These are phyloP conservation scores for Avicennia marina DNA, from an alignment of 257 asterid genomes.

Conservation along the genomic window DNA sequence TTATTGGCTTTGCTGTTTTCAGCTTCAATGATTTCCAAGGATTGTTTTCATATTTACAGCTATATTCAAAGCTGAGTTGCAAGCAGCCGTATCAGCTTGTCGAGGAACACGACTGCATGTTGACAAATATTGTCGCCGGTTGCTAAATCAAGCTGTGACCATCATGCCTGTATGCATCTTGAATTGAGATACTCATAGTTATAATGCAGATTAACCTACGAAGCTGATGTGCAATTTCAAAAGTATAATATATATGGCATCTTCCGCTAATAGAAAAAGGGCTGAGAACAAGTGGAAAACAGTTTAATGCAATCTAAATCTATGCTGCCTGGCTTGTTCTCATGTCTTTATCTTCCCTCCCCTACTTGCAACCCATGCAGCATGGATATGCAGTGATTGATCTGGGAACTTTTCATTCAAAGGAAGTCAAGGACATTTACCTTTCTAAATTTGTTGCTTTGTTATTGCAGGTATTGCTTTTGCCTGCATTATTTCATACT, in stretches of 20 bases:
- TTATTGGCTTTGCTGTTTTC: not conserved
- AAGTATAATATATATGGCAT: not conserved
- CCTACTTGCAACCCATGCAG: slow-evolving; percentile 34
- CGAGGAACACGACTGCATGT: slow-evolving; percentile 66
- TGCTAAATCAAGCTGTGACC: slow-evolving; percentile 53
- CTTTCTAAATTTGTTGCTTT: slow-evolving; percentile 55
- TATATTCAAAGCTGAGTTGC: slow-evolving; percentile 63
- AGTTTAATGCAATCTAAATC: not conserved
- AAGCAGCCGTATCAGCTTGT: slow-evolving; percentile 62
- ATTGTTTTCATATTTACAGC: slow-evolving; percentile 35
- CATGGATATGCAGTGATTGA: slow-evolving; percentile 78
- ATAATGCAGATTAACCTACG: not conserved
- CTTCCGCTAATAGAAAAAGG: slow-evolving; percentile 6
- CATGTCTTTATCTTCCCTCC: slow-evolving; percentile 13
- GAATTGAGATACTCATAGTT: slow-evolving; percentile 8
- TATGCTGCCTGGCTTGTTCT: not conserved
- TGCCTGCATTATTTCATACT: slow-evolving; percentile 7
- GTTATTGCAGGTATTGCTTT: slow-evolving; percentile 69
- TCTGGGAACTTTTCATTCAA: slow-evolving; percentile 38
- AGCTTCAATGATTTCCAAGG: slow-evolving; percentile 9
- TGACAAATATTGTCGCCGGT: slow-evolving; percentile 41
- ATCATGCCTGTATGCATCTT: slow-evolving; percentile 60
- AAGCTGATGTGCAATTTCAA: not conserved
- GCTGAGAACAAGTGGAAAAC: not conserved
- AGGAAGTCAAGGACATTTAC: slow-evolving; percentile 43